Evolutionary conservation across 1,284 basidiomycete genomes (phyloP).

Genomic region (Cryptococcus sp.): DNA sequence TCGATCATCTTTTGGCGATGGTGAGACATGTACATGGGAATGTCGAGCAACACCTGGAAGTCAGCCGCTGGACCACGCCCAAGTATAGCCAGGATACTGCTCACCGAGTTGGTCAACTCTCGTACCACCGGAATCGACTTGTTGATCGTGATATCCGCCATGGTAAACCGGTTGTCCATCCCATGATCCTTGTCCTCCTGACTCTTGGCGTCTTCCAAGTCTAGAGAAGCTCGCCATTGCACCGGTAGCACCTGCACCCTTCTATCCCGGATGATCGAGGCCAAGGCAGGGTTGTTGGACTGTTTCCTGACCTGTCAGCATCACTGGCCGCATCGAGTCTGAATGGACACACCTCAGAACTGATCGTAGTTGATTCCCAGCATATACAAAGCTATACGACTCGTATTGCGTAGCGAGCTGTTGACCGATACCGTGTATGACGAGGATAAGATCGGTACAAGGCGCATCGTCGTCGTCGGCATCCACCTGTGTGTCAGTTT

Average conservation of each 20-base stretch:
- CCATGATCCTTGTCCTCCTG: constrained; percentile 48
- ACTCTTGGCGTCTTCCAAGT: constrained; percentile 47
- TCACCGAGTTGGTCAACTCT: constrained; percentile 50
- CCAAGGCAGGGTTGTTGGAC: constrained; percentile 46
- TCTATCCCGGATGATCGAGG: constrained; percentile 48
- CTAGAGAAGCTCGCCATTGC: constrained; percentile 53
- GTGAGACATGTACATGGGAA: constrained; percentile 49
- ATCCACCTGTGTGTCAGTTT: constrained; percentile 21
- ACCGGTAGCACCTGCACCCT: constrained; percentile 51
- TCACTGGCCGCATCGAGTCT: no score
- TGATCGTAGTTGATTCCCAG: constrained; percentile 49
- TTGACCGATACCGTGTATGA: constrained; percentile 52
- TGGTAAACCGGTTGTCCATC: constrained; percentile 50
- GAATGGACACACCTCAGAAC: constrained; percentile 36
- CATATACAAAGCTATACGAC: constrained; percentile 51
- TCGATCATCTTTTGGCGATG: constrained; percentile 53
- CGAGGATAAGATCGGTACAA: constrained; percentile 50
- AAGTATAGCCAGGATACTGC: no score
- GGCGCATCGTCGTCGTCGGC: constrained; percentile 39
- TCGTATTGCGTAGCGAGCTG: constrained; percentile 50
- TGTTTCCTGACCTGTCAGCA: no score
- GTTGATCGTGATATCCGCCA: constrained; percentile 51
- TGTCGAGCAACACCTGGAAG: constrained; percentile 50
- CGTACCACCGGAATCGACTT: constrained; percentile 51
- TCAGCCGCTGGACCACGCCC: no score